Base-by-base conservation (phyloP, 2,329 filamentous ascomycete genomes). In the Pseudopithomyces maydicus region DNA sequence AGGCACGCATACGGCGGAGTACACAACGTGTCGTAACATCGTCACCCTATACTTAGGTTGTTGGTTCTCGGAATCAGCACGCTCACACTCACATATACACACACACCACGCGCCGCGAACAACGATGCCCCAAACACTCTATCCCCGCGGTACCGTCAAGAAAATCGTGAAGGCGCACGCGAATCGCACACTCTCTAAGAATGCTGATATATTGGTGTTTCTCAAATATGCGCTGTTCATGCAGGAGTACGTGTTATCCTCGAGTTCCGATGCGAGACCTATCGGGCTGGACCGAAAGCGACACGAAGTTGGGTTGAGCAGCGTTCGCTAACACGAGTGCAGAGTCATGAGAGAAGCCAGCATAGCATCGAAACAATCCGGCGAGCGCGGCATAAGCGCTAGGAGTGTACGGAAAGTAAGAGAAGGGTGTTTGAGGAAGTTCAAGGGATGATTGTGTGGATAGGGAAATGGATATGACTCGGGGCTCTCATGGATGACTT, bases 111-210 rank as follows among this genome's bases (percentile, higher is more conserved):
- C 29, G 26, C 22, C 26, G 29, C 36, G 8, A 2, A 41, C 6
- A 36, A 51, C 45, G 84, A 86, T 84, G 50, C 79, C 84, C 82
- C 86, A 20, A 70, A 94, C 92, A 66, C 81, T 91, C 14, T 97
- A 96, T 70, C 92, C 92, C 11, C 88, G 92, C 61, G 88, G 86
- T 17, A 95, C 91, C 0, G 82, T 97, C 67, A 95, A 92, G 77
- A 93, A 92, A 76, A 94, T 96, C 58, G 83, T 96, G 69, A 97
- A 96, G 78, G 92, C 91, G 17, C 92, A 96, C 75, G 90, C 91
- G 8, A 89, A 90, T 61, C 87, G 88, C 72, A 89, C 85, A 62
- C 77, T 96, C 61, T 91, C 88, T 80, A 95, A 92, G 77, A 93
- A 95, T 76, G 90, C 88, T 29, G 93, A 97, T 77, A 87, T 96